Evolutionary conservation across 305 asterid species (phyloP).

Genomic region (Euphrasia arctica): DNA sequence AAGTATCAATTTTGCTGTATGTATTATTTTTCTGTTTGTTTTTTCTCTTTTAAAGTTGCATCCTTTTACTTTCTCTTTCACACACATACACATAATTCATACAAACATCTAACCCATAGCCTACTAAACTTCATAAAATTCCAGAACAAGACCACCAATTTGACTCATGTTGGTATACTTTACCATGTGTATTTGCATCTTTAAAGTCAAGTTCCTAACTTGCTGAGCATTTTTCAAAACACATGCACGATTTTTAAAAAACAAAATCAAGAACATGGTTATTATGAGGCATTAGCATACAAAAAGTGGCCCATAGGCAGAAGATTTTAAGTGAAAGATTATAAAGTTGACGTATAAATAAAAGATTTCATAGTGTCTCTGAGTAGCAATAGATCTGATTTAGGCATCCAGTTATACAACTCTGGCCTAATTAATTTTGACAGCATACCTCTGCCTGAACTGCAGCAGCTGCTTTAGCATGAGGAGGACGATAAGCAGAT

Average conservation of each 20-base stretch:
- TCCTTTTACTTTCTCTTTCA: background rate
- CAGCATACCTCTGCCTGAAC: slow-evolving; percentile 85
- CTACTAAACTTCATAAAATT: background rate
- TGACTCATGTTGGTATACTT: too few species aligned
- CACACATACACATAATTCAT: background rate
- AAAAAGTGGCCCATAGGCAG: background rate
- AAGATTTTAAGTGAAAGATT: background rate
- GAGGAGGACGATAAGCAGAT: slow-evolving; percentile 96
- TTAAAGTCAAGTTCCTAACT: background rate
- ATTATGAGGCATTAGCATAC: background rate
- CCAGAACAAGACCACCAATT: background rate
- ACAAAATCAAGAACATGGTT: background rate
- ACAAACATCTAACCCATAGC: background rate
- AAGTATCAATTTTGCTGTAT: background rate
- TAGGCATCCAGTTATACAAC: slow-evolving; percentile 6
- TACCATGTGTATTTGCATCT: background rate
- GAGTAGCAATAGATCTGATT: background rate
- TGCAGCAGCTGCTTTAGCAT: slow-evolving; percentile 87
- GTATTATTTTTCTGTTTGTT: background rate
- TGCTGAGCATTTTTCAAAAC: background rate
- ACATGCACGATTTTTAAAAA: background rate
- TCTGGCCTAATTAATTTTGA: slow-evolving; percentile 7
- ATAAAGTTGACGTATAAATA: background rate
- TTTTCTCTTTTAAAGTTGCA: background rate
- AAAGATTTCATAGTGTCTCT: slow-evolving; percentile 1